These are phyloP conservation scores for Gaertneriomyces semiglobifer DNA, from an alignment of 192 early-diverging fungal genomes.

Conservation along the genomic window DNA sequence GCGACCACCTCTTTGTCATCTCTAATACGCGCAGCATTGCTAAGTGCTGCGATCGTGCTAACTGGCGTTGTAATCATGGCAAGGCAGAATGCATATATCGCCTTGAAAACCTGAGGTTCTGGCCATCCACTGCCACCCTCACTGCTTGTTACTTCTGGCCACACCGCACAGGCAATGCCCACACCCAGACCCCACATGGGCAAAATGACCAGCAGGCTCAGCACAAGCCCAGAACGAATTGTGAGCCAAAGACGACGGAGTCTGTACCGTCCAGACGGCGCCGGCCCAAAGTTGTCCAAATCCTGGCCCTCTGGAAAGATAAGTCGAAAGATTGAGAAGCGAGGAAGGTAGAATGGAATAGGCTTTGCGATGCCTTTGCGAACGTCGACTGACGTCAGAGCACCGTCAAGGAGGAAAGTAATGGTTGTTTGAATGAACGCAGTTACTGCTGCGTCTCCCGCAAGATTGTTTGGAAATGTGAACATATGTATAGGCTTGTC, in stretches of 20 bases:
- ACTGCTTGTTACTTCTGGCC: conserved; percentile 9
- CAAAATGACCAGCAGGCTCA: conserved; percentile 5
- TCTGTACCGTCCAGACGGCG: not conserved
- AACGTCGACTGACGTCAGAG: conserved; percentile 10
- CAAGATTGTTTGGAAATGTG: conserved; percentile 25
- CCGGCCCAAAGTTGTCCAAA: conserved; percentile 22
- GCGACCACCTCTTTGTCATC: no score
- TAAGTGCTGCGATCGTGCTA: conserved; percentile 1
- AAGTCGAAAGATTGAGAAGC: not conserved
- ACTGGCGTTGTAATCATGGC: conserved; percentile 20
- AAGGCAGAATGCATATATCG: conserved; percentile 16
- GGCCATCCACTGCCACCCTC: conserved; percentile 13
- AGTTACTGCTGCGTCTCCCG: conserved; percentile 27
- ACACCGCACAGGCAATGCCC: conserved; percentile 15
- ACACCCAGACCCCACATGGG: conserved; percentile 19
- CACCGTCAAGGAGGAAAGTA: conserved; percentile 26
- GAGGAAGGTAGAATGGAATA: not conserved
- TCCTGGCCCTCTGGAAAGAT: not conserved
- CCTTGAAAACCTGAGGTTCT: conserved; percentile 23
- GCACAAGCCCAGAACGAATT: conserved; percentile 1
- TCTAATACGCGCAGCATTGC: no score
- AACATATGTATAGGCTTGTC: conserved; percentile 8
- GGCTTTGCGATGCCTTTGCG: conserved; percentile 19
- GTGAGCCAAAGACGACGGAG: not conserved
- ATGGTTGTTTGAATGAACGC: conserved; percentile 16